phyloP scores from a whole-genome alignment of 2,329 filamentous ascomycete genomes.

The Aspergillus luchuensis region DNA sequence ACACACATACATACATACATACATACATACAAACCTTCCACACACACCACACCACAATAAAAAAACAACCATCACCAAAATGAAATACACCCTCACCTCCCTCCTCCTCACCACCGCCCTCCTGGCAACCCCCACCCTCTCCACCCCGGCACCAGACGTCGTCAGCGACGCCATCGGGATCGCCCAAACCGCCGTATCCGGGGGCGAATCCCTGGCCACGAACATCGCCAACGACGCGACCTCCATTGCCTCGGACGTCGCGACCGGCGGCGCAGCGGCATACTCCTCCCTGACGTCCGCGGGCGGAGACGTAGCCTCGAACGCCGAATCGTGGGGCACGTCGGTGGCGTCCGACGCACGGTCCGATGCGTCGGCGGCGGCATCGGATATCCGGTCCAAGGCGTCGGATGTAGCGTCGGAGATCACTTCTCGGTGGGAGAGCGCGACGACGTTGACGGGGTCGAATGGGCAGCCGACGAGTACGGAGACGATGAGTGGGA shows the following conservation, averaged over 20 bases:
- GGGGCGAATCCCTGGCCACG: neutral
- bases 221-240: neutral
- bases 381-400: constrained; percentile 18
- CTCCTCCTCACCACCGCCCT: neutral
- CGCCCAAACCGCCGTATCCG: constrained; percentile 11
- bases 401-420: neutral
- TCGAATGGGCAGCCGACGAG: neutral
- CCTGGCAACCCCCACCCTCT: neutral
- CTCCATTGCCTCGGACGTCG: constrained; percentile 11
- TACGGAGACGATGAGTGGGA: constrained; percentile 4
- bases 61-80: neutral
- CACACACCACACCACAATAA: neutral
- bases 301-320: constrained; percentile 16
- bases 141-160: neutral
- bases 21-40: too few relatives aligned
- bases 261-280: constrained; percentile 1
- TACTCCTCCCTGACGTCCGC: constrained; percentile 4
- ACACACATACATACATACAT: too few relatives aligned
- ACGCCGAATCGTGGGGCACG: constrained; percentile 15
- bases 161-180: neutral
- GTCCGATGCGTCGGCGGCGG: constrained; percentile 9
- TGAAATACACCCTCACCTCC: neutral
- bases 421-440: constrained; percentile 5
- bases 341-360: constrained; percentile 14
- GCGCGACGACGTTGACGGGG: neutral